These are phyloP conservation scores for Globisporangium okanoganense DNA, from an alignment of 352 stramenopile species.

Conservation along the genomic window DNA sequence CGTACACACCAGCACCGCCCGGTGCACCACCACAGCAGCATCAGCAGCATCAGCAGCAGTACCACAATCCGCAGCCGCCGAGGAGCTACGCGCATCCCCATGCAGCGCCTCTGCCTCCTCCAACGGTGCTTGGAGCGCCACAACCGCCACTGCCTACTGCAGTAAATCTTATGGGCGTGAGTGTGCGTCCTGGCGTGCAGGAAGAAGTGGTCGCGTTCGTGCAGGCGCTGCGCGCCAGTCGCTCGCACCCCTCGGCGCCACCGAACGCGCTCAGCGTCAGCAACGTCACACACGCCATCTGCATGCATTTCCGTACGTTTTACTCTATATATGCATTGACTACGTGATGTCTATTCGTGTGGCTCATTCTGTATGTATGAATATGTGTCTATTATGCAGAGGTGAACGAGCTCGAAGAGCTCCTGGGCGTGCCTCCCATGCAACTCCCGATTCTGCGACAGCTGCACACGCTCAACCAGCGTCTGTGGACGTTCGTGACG, in stretches of 20 bases:
- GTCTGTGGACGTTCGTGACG: conserved; percentile 78
- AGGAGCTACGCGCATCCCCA: conserved; percentile 9
- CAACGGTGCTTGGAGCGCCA: background rate
- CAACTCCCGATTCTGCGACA: conserved; percentile 50
- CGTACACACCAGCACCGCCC: conserved; percentile 1
- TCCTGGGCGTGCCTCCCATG: conserved; percentile 35
- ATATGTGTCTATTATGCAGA: conserved; percentile 18
- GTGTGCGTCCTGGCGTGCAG: conserved; percentile 21
- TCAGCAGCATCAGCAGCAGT: conserved; percentile 14
- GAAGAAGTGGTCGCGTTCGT: conserved; percentile 62
- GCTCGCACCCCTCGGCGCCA: conserved; percentile 40
- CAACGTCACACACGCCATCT: conserved; percentile 48
- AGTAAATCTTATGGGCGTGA: background rate
- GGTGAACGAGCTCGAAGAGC: conserved; percentile 47
- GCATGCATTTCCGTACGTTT: conserved; percentile 54
- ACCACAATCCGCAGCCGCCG: background rate
- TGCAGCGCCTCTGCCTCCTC: conserved; percentile 1
- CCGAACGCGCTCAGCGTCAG: conserved; percentile 56
- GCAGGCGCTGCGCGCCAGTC: conserved; percentile 41
- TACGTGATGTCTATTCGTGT: background rate
- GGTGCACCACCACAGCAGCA: conserved; percentile 17
- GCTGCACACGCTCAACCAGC: conserved; percentile 62
- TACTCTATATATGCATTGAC: background rate
- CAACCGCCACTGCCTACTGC: background rate
- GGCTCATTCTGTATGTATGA: background rate